Evolutionary conservation across 192 early-diverging fungal species (phyloP).

Genomic region (Cetraspora pellucida): DNA sequence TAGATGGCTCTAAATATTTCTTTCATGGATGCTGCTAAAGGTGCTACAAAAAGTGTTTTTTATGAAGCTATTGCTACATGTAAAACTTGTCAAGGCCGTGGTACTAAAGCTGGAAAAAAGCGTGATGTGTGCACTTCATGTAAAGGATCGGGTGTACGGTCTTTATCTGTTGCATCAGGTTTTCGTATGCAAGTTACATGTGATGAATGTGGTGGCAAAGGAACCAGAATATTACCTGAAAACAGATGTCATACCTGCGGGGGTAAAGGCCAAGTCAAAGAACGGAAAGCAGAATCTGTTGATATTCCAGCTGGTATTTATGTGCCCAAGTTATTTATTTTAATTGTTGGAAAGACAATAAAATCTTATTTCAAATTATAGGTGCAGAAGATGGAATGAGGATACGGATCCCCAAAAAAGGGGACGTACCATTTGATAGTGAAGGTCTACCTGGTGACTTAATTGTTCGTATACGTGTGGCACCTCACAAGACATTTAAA

Average conservation of each 20-base stretch:
- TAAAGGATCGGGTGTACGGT: constrained; percentile 81
- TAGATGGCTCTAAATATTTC: constrained; percentile 62
- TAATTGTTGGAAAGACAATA: neutral
- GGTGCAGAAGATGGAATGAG: constrained; percentile 82
- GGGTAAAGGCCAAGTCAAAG: constrained; percentile 79
- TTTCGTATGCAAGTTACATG: constrained; percentile 91
- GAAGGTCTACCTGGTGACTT: constrained; percentile 82
- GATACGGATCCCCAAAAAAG: constrained; percentile 76
- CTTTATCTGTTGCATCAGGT: constrained; percentile 77
- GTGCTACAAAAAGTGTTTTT: constrained; percentile 65
- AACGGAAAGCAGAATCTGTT: constrained; percentile 70
- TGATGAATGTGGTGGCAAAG: constrained; percentile 81
- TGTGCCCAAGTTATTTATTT: neutral
- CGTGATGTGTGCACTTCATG: constrained; percentile 74
- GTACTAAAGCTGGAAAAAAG: constrained; percentile 76
- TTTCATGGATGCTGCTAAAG: constrained; percentile 93
- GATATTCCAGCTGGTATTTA: constrained; percentile 72
- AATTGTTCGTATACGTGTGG: constrained; percentile 77
- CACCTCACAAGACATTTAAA: constrained; percentile 74
- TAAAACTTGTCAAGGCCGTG: constrained; percentile 76
- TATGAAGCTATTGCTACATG: constrained; percentile 74
- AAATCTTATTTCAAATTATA: constrained; percentile 22
- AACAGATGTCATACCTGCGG: constrained; percentile 77
- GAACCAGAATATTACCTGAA: constrained; percentile 64
- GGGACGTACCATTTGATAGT: constrained; percentile 77